Base-by-base conservation (phyloP, 2,329 filamentous ascomycete species). In the Verticillium klebahnii region DNA sequence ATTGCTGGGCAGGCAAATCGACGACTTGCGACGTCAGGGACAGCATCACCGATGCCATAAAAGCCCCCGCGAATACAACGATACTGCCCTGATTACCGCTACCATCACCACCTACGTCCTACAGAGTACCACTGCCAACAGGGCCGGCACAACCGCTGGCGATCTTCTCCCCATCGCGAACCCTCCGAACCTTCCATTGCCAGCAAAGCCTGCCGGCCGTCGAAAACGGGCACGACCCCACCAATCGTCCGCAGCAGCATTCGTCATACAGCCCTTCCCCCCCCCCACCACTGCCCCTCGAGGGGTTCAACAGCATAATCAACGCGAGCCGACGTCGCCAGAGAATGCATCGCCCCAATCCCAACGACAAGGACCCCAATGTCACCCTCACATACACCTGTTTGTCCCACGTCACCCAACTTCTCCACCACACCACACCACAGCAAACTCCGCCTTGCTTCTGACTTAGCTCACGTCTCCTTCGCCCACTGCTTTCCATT, bases 401-500 rank as follows among this genome's bases (percentile, higher is more conserved):
- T 50, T 50, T 25, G 45, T 50, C 19, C 45, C 45, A 50, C 45
- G 45, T 50, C 45, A 50, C 45, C 19, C 14, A 14, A 3, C 14
- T 9, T 5, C 34, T 36, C 34, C 45, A 50, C 19, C 45, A 50
- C 39, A 45, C 39, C 17, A 50, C 19, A 50, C 8, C 15, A 17
- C 14, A 14, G 2, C 34, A 7, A 11, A 36, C 9, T 29, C 29
- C 34, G 34, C 14, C 34, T 36, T 36, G 34, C 29, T 29, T 29
- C 29, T 29, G 29, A 29, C 29, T 29, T 29, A 29, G 29, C 29
- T 72, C 57, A 74, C 8, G 66, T 64, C 66, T 79, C 76, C 67
- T 82, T 82, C 9, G 69, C 71, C 80, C 80, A 85, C 57, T 82
- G 78, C 61, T 78, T 78, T 17, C 81, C 82, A 69, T 70, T 82